Base-by-base conservation (phyloP, 2,329 filamentous ascomycete species). In the Dissoconium aciculare region DNA sequence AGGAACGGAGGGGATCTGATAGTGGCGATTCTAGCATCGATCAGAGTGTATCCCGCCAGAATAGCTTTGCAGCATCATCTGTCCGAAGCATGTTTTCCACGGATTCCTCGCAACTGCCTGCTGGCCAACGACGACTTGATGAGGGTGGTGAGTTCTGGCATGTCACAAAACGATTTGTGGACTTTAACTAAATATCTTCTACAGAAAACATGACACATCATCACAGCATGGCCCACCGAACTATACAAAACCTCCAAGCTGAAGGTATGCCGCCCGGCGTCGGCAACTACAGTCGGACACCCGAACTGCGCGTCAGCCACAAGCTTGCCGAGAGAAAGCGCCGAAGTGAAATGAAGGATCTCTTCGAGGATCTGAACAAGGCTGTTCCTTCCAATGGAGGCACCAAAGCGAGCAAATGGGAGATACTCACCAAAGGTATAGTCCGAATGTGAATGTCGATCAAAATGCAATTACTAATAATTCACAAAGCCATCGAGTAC, bases 381-480 rank as follows among this genome's bases (percentile, higher is more conserved):
- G 63, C 83, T 21, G 75, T 87, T 58, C 80, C 80, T 1, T 78
- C 83, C 43, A 80, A 82, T 45, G 71, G 81, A 11, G 81, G 81
- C 2, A 78, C 77, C 14, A 91, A 89, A 52, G 81, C 81, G 0
- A 85, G 79, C 43, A 91, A 91, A 46, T 91, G 81, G 81, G 81
- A 91, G 46, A 84, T 87, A 28, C 52, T 91, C 11, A 84, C 78
- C 3, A 87, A 87, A 63, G 78, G 81, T 85, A 59, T 39, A 66
- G 51, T 15, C 17, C 12, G 11, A 21, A 17, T 5, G 5, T 30
- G 6, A 19, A 25, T 13, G 9, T 21, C 15, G 11, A 13, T 29
- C 13, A 13, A 3, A n/a, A 30, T 23, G 26, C 21, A 11, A 13
- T 9, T 26, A 13, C 40, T 43, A 19, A 42, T 32, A 14, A 3